Base-by-base conservation (phyloP, 768 basidiomycete species). In the Agaricus subrufescens region DNA sequence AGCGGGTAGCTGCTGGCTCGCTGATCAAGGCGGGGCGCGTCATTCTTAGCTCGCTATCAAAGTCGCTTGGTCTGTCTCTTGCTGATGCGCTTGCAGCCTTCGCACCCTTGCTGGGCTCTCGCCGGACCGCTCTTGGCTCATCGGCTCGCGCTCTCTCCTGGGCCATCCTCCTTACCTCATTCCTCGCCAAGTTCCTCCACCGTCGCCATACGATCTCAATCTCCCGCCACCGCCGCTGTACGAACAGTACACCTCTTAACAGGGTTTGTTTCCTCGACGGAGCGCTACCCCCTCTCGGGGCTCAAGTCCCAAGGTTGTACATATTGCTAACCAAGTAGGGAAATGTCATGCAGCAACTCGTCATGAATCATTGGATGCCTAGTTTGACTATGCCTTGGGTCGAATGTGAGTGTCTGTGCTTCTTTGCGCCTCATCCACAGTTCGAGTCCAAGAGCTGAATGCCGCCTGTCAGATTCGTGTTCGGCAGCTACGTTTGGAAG, bases 401-500 rank as follows among this genome's bases (percentile, higher is more conserved):
- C 67, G 83, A 60, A 70, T 79, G 79, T 86, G 65, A 55, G 83
- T 72, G 10, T 23, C 11, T 6, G 19, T 19, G 19, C 19, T 44
- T 15, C 29, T 19, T 11, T 27, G 26, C 42, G 19, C 34, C 19
- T 10, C 30, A 14, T 42, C 15, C n/a, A 1, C 37, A 30, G 1
- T 37, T 19, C 19, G 19, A 19, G 19, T 19, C 19, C 19, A 19
- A 53, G 14, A 14, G 38, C 23, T 50, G 12, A 45, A 7, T 1
- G 11, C 12, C 46, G 19, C 19, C 14, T 40, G 37, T 45, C 14
- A 82, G 80, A 2, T 78, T 79, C 43, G 84, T 84, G 8, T 83
- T 82, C 60, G 73, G 83, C 54, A 79, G 85, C 50, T 84, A 81
- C 59, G 80, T 80, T 0, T 85, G 83, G 84, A 66, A 73, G 1